Conservation (phyloP, 441 rosid species). For the Isatis lusitanica region DNA sequence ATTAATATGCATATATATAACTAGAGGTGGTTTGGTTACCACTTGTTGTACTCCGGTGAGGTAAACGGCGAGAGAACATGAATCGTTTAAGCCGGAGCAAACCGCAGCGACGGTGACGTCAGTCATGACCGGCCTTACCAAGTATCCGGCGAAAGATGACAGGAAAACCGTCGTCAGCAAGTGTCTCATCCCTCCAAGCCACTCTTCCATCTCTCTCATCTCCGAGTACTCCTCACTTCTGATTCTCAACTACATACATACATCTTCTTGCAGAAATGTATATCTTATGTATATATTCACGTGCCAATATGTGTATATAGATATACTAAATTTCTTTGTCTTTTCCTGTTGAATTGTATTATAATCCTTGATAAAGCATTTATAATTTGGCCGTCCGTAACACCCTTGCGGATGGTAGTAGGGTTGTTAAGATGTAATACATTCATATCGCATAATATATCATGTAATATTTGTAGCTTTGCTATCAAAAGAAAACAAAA, state of each 20-base stretch:
- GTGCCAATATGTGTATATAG: not conserved
- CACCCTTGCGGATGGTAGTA: too few species aligned
- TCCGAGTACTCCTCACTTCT: not conserved
- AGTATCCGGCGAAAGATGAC: conserved; percentile 38
- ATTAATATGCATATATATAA: conserved; percentile 2
- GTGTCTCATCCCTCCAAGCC: conserved; percentile 44
- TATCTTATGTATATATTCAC: not conserved
- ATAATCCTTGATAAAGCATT: too few species aligned
- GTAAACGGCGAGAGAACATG: conserved; percentile 90
- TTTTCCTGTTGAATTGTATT: too few species aligned
- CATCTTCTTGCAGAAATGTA: not conserved
- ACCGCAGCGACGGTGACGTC: conserved; percentile 83
- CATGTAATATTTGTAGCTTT: too few species aligned
- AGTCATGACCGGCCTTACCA: conserved; percentile 65
- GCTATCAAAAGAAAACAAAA: too few species aligned
- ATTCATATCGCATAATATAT: too few species aligned
- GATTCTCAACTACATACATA: not conserved
- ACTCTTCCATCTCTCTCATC: conserved; percentile 33
- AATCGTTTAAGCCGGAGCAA: conserved; percentile 57
- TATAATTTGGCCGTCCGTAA: not conserved
- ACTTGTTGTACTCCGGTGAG: conserved; percentile 85
- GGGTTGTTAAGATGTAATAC: too few species aligned
- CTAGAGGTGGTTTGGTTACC: conserved; percentile 35
- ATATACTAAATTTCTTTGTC: not conserved
- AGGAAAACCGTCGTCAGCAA: conserved; percentile 63